phyloP scores from a whole-genome alignment of 345 rosid species.

The Murraya koenigii region DNA sequence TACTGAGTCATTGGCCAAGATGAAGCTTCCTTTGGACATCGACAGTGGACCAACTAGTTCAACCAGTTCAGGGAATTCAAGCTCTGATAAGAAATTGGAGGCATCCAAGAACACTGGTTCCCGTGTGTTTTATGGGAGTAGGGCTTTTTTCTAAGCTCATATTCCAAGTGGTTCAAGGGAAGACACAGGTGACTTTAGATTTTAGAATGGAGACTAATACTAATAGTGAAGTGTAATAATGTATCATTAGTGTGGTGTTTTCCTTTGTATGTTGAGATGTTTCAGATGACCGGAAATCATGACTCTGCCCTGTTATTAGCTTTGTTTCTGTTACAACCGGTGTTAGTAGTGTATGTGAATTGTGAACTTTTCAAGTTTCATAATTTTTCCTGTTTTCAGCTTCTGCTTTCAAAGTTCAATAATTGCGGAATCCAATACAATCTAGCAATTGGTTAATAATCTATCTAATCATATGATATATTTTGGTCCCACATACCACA shows the following conservation, averaged over 20 bases:
- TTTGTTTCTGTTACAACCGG: conserved; percentile 37
- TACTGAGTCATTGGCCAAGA: conserved; percentile 97
- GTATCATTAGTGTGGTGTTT: conserved; percentile 55
- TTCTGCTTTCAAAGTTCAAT: conserved; percentile 28
- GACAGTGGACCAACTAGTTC: conserved; percentile 70
- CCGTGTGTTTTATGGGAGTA: conserved; percentile 98
- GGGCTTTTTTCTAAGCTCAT: conserved; percentile 87
- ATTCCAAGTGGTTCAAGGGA: conserved; percentile 33
- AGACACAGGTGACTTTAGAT: conserved; percentile 71
- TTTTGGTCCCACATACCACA: conserved; percentile 29
- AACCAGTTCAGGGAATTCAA: conserved; percentile 76
- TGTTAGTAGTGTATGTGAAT: conserved; percentile 43
- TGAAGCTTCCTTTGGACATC: conserved; percentile 94
- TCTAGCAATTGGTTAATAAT: conserved; percentile 31
- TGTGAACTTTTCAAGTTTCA: conserved; percentile 32
- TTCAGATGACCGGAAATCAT: conserved; percentile 42
- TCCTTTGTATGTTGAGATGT: conserved; percentile 52
- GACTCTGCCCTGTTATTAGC: conserved; percentile 41
- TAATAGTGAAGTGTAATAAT: conserved; percentile 56
- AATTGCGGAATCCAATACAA: conserved; percentile 30
- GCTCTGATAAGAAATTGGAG: conserved; percentile 70
- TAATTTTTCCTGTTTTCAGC: conserved; percentile 17
- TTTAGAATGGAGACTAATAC: conserved; percentile 68
- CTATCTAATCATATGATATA: conserved; percentile 18
- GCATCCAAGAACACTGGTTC: conserved; percentile 66